Percentiles rank a stretch among this genome's conserved stretches.
These are phyloP conservation scores for Bisporella sp. DNA, from an alignment of 2,329 filamentous ascomycete genomes.

Conservation along the genomic window DNA sequence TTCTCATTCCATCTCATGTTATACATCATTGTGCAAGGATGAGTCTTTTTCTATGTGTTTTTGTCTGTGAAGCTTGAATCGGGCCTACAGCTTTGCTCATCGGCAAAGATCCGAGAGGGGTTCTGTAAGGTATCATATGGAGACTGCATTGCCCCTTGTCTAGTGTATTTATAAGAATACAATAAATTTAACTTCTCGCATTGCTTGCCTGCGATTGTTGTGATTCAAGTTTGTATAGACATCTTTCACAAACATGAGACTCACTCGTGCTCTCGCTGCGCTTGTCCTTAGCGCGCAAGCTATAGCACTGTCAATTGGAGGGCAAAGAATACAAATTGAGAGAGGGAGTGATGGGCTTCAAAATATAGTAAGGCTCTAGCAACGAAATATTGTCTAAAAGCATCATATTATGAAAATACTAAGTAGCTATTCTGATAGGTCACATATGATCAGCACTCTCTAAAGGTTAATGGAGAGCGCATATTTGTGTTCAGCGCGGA, in stretches of 20 bases:
- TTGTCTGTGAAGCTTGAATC: too few species aligned
- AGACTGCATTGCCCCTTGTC: too few species aligned
- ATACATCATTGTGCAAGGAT: too few species aligned
- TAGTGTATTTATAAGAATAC: too few species aligned
- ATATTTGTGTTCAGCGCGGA: slow-evolving; percentile 58
- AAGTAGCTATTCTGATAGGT: slow-evolving; percentile 27
- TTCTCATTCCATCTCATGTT: too few species aligned
- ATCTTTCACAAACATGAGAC: slow-evolving; percentile 27
- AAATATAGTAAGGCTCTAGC: slow-evolving; percentile 40
- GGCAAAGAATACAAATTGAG: slow-evolving; percentile 41
- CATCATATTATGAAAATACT: background rate
- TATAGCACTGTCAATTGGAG: slow-evolving; percentile 40
- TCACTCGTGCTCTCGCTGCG: slow-evolving; percentile 26
- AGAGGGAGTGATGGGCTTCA: slow-evolving; percentile 44
- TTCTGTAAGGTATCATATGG: too few species aligned
- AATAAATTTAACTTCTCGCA: too few species aligned
- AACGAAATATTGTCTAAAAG: background rate
- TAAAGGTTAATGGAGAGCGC: slow-evolving; percentile 55
- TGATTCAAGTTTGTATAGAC: too few species aligned
- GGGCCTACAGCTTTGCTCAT: too few species aligned
- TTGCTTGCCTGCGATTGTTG: too few species aligned
- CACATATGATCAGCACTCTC: slow-evolving; percentile 57
- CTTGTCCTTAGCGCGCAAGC: slow-evolving; percentile 36
- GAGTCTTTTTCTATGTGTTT: too few species aligned
- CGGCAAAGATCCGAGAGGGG: too few species aligned